Evolutionary conservation across 2,329 filamentous ascomycete species (phyloP).

Genomic region (Seiridium cupressi): DNA sequence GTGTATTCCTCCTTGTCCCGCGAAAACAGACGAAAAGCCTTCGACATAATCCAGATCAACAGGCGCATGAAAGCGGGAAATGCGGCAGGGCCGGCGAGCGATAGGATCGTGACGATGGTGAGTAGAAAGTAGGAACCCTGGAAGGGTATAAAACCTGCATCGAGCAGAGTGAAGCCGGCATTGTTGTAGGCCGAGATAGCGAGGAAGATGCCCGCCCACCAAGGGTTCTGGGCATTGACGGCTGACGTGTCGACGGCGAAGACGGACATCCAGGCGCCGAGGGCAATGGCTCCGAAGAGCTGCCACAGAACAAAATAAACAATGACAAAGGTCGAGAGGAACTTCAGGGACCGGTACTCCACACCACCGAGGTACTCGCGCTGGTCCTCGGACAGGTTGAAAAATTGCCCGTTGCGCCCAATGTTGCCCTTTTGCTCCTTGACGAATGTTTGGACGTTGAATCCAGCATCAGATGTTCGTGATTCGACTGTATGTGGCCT

Average conservation of each 20-base stretch:
- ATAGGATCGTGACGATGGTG: slow-evolving; percentile 53
- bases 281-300: slow-evolving; percentile 39
- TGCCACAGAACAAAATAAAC: slow-evolving; percentile 55
- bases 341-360: slow-evolving; percentile 61
- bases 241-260: slow-evolving; percentile 47
- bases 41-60: slow-evolving; percentile 49
- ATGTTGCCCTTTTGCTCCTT: slow-evolving; percentile 13
- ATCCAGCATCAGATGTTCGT: slow-evolving; percentile 11
- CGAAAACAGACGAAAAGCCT: slow-evolving; percentile 34
- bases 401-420: slow-evolving; percentile 53
- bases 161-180: slow-evolving; percentile 66
- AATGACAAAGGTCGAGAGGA: slow-evolving; percentile 59
- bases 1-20: slow-evolving; percentile 28
- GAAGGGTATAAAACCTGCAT: slow-evolving; percentile 65
- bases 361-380: slow-evolving; percentile 58
- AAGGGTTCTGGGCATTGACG: slow-evolving; percentile 60
- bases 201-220: slow-evolving; percentile 69
- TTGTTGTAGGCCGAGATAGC: slow-evolving; percentile 70
- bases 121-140: slow-evolving; percentile 50
- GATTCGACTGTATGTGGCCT: slow-evolving; percentile 14
- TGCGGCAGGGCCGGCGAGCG: slow-evolving; percentile 65
- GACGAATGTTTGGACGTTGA: slow-evolving; percentile 27
- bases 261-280: slow-evolving; percentile 58
- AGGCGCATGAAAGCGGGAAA: slow-evolving; percentile 64
- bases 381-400: slow-evolving; percentile 50